Conservation (phyloP, 305 asterid genomes). For the Fraxinus dipetala region DNA sequence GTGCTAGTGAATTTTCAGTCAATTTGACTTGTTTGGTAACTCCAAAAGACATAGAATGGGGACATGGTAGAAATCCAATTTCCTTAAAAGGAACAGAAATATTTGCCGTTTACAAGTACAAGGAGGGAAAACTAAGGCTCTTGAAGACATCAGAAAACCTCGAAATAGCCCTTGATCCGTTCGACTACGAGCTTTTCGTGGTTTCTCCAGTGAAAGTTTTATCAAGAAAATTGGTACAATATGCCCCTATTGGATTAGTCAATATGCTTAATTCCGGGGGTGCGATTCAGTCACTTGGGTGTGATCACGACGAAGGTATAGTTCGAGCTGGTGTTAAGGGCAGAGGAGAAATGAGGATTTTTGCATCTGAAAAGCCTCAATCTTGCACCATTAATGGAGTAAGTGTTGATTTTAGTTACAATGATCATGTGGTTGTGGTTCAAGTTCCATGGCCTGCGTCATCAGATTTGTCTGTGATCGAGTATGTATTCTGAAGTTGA, state of each 20-base stretch:
- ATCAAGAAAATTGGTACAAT: slow-evolving; percentile 13
- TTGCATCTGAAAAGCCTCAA: slow-evolving; percentile 25
- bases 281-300: slow-evolving; percentile 19
- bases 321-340: slow-evolving; percentile 21
- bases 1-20: slow-evolving; percentile 13
- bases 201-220: slow-evolving; percentile 3
- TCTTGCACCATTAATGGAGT: slow-evolving; percentile 19
- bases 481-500: slow-evolving; percentile 15
- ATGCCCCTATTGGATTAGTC: slow-evolving; percentile 26
- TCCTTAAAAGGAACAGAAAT: slow-evolving; percentile 1
- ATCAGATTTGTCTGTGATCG: slow-evolving; percentile 5
- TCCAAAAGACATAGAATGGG: slow-evolving; percentile 25
- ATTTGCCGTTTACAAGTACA: slow-evolving; percentile 14
- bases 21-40: slow-evolving; percentile 15
- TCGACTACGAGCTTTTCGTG: slow-evolving; percentile 15
- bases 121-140: slow-evolving; percentile 19
- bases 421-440: slow-evolving; percentile 22
- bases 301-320: background rate
- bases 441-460: slow-evolving; percentile 29
- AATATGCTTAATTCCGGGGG: slow-evolving; percentile 36
- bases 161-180: slow-evolving; percentile 16
- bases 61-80: slow-evolving; percentile 12
- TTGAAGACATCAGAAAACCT: slow-evolving; percentile 11
- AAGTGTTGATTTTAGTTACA: slow-evolving; percentile 14
- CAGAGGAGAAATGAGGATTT: slow-evolving; percentile 25